phyloP scores from a whole-genome alignment of 2,329 filamentous ascomycete genomes.

The Talaromyces sp. region DNA sequence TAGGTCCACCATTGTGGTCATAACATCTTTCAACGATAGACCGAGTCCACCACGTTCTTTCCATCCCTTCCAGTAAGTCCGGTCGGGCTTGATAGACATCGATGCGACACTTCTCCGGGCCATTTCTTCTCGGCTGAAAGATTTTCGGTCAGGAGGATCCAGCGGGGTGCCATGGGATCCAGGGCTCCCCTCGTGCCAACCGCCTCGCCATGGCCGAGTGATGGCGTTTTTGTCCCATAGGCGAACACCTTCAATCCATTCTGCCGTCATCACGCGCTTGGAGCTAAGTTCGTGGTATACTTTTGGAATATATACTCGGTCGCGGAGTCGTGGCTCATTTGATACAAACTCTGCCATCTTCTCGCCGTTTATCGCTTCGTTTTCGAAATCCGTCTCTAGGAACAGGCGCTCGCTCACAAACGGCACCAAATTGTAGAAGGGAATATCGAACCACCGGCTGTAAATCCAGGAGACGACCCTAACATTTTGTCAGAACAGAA shows the following conservation, averaged over 20 bases:
- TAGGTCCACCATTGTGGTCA: constrained; percentile 93
- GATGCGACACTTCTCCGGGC: constrained; percentile 18
- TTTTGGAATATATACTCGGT: constrained; percentile 80
- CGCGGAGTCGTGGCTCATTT: constrained; percentile 68
- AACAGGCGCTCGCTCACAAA: constrained; percentile 89
- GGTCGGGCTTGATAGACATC: constrained; percentile 71
- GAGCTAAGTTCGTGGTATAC: constrained; percentile 80
- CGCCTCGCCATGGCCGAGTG: constrained; percentile 71
- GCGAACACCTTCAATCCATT: constrained; percentile 94
- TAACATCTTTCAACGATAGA: constrained; percentile 76
- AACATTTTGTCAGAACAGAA: constrained; percentile 15
- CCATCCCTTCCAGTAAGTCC: constrained; percentile 70
- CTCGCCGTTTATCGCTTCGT: constrained; percentile 84
- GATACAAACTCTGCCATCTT: constrained; percentile 75
- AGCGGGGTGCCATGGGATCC: constrained; percentile 68
- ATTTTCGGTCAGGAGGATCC: constrained; percentile 47
- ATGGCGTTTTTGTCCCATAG: constrained; percentile 89
- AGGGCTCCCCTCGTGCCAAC: constrained; percentile 69
- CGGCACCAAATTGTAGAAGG: constrained; percentile 82
- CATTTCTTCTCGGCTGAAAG: constrained; percentile 43
- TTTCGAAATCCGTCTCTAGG: constrained; percentile 90
- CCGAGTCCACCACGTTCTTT: constrained; percentile 76
- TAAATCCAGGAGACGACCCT: constrained; percentile 75
- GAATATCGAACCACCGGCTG: constrained; percentile 86
- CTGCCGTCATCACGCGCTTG: constrained; percentile 81